phyloP scores from a whole-genome alignment of 2,329 filamentous ascomycete genomes.

The Tolypocladium guangdongense region DNA sequence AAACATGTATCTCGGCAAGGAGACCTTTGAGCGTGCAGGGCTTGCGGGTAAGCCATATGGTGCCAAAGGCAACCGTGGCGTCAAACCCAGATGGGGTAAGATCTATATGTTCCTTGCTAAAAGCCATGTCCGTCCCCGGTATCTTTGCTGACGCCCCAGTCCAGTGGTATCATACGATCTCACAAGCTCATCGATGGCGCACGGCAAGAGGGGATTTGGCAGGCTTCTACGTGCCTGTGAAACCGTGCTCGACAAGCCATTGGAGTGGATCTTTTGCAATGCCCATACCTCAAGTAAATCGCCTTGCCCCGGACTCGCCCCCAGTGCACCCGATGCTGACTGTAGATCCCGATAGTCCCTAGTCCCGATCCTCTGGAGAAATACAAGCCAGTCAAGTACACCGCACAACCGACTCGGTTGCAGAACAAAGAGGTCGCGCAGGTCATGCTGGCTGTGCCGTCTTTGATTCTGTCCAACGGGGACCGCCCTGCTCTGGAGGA shows the following conservation, averaged over 20 bases:
- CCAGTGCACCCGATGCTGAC: not conserved
- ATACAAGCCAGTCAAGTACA: slow-evolving; percentile 32
- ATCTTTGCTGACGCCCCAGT: not conserved
- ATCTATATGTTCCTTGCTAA: not conserved
- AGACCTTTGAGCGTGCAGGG: slow-evolving; percentile 73
- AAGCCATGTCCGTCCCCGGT: not conserved
- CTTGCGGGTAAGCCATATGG: slow-evolving; percentile 61
- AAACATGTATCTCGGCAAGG: slow-evolving; percentile 66
- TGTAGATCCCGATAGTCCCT: slow-evolving; percentile 22
- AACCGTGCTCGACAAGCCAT: slow-evolving; percentile 57
- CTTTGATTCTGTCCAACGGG: slow-evolving; percentile 18
- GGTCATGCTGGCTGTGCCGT: slow-evolving; percentile 14
- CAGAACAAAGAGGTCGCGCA: slow-evolving; percentile 10
- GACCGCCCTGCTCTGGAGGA: slow-evolving; percentile 48
- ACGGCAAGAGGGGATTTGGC: slow-evolving; percentile 75
- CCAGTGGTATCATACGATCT: slow-evolving; percentile 73
- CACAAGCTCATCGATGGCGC: slow-evolving; percentile 62
- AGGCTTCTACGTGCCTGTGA: slow-evolving; percentile 67
- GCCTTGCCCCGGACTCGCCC: not conserved
- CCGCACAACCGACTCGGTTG: slow-evolving; percentile 13
- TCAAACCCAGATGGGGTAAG: slow-evolving; percentile 66
- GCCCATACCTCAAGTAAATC: slow-evolving; percentile 24
- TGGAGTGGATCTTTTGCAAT: slow-evolving; percentile 73
- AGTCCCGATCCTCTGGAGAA: slow-evolving; percentile 36
- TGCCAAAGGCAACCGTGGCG: slow-evolving; percentile 42